Evolutionary conservation across 768 basidiomycete species (phyloP).

Genomic region (Pleurotus giganteus): DNA sequence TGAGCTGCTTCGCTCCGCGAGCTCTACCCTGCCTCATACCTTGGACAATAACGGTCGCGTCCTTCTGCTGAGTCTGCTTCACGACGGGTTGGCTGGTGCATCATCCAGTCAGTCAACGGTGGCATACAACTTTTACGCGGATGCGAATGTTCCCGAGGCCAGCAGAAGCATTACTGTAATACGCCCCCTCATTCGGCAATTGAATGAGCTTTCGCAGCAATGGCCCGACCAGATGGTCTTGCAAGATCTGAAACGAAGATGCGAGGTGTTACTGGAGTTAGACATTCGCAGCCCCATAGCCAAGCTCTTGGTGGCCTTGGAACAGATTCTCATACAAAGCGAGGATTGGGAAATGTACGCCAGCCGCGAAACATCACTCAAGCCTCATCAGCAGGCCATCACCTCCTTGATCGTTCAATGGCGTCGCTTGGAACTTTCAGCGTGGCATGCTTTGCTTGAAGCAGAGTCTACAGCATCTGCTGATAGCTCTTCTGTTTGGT

Average conservation of each 20-base stretch:
- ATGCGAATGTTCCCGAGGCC: constrained; percentile 71
- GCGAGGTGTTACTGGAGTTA: constrained; percentile 60
- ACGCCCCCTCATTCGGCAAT: constrained; percentile 44
- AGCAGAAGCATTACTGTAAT: constrained; percentile 58
- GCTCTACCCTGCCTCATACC: constrained; percentile 31
- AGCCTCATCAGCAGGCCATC: constrained; percentile 59
- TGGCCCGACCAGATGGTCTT: constrained; percentile 99
- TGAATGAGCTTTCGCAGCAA: constrained; percentile 60
- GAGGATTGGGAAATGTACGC: constrained; percentile 98
- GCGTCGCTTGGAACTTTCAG: constrained; percentile 85
- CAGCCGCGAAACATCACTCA: constrained; percentile 86
- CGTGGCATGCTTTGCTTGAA: constrained; percentile 81
- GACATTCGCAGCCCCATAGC: constrained; percentile 73
- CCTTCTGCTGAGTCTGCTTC: constrained; percentile 51
- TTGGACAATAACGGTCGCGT: constrained; percentile 53
- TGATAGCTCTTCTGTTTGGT: constrained; percentile 59
- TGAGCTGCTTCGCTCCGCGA: constrained; percentile 27
- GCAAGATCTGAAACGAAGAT: constrained; percentile 76
- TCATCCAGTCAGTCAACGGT: constrained; percentile 17
- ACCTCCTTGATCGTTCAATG: constrained; percentile 80
- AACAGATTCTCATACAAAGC: constrained; percentile 80
- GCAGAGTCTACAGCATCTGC: constrained; percentile 62
- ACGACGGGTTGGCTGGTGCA: constrained; percentile 33
- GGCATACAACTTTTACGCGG: constrained; percentile 76
- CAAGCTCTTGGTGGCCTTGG: constrained; percentile 76